Conservation (phyloP, 148 eudicot genomes). For the Vaccinium myrtillus region DNA sequence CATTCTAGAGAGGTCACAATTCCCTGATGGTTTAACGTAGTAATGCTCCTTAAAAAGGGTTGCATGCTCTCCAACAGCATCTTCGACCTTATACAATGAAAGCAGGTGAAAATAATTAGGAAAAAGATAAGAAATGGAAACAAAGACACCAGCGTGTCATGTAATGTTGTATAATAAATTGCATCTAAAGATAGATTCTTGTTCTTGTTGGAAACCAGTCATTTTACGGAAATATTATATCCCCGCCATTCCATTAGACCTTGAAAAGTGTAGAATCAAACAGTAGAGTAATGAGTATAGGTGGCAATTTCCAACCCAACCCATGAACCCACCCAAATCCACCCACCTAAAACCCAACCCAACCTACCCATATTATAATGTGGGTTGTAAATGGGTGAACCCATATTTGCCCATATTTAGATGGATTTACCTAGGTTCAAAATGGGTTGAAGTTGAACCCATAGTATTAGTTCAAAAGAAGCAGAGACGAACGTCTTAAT, state of each 20-base stretch:
- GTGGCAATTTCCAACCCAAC: no score
- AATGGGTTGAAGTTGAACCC: no score
- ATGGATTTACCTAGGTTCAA: no score
- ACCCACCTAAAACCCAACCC: no score
- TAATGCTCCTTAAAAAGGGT: constrained; percentile 78
- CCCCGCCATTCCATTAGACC: neutral
- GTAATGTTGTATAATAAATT: neutral
- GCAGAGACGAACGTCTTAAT: no score
- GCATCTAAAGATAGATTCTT: neutral
- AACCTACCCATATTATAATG: no score
- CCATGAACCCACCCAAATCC: no score
- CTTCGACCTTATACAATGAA: constrained; percentile 55
- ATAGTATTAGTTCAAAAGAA: no score
- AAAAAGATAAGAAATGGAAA: neutral
- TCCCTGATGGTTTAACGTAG: constrained; percentile 74
- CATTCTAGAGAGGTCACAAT: constrained; percentile 79
- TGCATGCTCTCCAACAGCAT: constrained; percentile 68
- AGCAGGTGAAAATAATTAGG: neutral
- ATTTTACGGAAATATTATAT: neutral
- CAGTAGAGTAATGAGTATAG: neutral
- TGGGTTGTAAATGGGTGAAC: no score
- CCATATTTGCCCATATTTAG: no score
- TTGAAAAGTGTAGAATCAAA: neutral
- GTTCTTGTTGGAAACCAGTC: neutral
- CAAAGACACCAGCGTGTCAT: neutral